phyloP scores from a whole-genome alignment of 1,139 yeast species.

The Wickerhamiella infanticola region DNA sequence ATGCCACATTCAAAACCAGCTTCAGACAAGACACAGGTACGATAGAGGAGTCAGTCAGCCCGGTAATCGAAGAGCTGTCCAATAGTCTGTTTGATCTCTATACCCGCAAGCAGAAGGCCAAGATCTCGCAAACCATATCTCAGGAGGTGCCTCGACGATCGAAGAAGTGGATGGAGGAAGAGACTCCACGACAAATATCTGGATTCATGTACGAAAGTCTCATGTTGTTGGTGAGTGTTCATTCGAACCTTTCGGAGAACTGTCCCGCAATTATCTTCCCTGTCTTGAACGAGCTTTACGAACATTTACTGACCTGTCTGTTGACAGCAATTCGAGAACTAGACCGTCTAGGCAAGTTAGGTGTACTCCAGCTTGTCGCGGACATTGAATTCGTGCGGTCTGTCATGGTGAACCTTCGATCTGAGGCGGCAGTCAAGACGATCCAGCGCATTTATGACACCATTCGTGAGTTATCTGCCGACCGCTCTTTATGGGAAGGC shows the following conservation, averaged over 20 bases:
- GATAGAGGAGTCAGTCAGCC: constrained; percentile 5
- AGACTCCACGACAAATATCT: constrained; percentile 24
- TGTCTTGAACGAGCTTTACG: constrained; percentile 33
- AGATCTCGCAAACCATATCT: constrained; percentile 33
- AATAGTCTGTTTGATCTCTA: constrained; percentile 36
- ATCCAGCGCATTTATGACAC: constrained; percentile 19
- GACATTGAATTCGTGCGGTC: constrained; percentile 27
- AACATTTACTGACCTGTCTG: constrained; percentile 31
- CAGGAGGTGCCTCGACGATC: constrained; percentile 30
- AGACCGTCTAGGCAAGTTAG: constrained; percentile 25
- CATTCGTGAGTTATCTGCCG: constrained; percentile 9
- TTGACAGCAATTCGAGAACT: constrained; percentile 31
- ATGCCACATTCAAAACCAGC: constrained; percentile 37
- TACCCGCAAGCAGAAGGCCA: constrained; percentile 34
- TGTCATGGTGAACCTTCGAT: constrained; percentile 20
- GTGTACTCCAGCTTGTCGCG: constrained; percentile 26
- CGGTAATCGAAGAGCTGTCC: constrained; percentile 33
- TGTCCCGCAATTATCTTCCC: constrained; percentile 32
- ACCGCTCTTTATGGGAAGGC: constrained; percentile 8
- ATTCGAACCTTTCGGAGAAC: constrained; percentile 34
- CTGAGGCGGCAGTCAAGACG: constrained; percentile 20
- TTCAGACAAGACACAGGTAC: constrained; percentile 22
- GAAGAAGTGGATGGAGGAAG: constrained; percentile 31
- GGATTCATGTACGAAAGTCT: constrained; percentile 37
- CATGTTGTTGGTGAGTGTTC: constrained; percentile 37